Evolutionary conservation across 495 filamentous ascomycete species (phyloP).

Genomic region (Aspergillus affinis): DNA sequence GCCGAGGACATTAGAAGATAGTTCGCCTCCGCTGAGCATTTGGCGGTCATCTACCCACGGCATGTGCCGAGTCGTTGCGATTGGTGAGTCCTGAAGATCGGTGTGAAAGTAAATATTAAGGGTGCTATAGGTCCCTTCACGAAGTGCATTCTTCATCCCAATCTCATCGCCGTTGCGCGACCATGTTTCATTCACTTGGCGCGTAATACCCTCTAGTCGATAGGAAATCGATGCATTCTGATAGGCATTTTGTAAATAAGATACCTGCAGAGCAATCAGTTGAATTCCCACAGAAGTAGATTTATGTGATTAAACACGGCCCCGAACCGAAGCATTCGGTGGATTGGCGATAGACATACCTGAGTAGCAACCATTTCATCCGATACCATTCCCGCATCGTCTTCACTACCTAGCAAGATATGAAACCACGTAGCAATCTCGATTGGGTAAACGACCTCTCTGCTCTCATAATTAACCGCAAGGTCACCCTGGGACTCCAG

Average conservation of each 20-base stretch:
- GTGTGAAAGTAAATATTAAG: conserved; percentile 56
- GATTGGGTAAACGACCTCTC: conserved; percentile 27
- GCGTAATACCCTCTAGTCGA: conserved; percentile 64
- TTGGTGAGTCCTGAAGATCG: conserved; percentile 36
- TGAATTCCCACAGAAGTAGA: not conserved
- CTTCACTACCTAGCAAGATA: conserved; percentile 38
- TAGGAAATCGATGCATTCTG: conserved; percentile 48
- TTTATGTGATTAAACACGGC: not conserved
- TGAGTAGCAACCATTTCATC: conserved; percentile 45
- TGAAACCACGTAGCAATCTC: conserved; percentile 52
- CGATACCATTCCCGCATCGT: conserved; percentile 30
- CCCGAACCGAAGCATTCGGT: not conserved
- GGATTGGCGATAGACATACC: conserved; percentile 26
- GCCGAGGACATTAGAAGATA: conserved; percentile 42
- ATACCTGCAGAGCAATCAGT: conserved; percentile 28
- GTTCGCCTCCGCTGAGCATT: conserved; percentile 14
- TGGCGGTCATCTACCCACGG: conserved; percentile 7
- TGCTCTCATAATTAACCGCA: conserved; percentile 20
- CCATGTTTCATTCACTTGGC: conserved; percentile 70
- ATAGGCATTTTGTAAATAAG: conserved; percentile 46
- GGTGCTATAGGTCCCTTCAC: conserved; percentile 48
- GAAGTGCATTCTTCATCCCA: conserved; percentile 63
- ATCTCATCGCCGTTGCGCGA: conserved; percentile 61
- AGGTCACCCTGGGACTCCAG: conserved; percentile 15
- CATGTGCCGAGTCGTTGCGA: conserved; percentile 18